phyloP scores from a whole-genome alignment of 1,284 basidiomycete genomes.

The Fomitopsis betulina region DNA sequence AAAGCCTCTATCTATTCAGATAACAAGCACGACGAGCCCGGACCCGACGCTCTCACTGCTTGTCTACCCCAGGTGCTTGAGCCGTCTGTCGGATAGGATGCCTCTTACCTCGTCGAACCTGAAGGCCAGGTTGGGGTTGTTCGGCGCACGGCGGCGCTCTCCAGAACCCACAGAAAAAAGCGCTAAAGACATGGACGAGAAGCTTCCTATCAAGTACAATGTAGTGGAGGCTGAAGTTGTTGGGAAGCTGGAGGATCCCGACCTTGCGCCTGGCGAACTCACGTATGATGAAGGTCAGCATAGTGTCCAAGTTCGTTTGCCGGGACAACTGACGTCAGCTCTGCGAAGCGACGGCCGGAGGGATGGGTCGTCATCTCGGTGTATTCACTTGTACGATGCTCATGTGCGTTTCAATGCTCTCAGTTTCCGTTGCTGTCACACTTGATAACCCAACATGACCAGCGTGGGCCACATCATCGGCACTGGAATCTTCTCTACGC shows the following conservation, averaged over 20 bases:
- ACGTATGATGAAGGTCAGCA: conserved; percentile 19
- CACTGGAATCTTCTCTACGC: conserved; percentile 62
- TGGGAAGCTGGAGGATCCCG: neutral
- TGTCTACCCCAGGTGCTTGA: neutral
- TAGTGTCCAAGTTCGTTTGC: neutral
- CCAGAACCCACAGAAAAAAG: neutral
- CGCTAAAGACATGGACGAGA: conserved; percentile 1
- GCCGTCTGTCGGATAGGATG: neutral
- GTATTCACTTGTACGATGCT: conserved; percentile 28
- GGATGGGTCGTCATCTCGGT: conserved; percentile 27
- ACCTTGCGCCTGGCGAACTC: conserved; percentile 15
- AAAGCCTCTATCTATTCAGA: neutral
- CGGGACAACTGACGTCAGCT: neutral
- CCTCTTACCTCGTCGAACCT: conserved; percentile 2
- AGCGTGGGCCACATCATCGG: conserved; percentile 54
- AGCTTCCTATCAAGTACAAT: neutral
- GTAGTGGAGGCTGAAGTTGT: neutral
- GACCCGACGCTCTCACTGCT: neutral
- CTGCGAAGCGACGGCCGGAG: conserved; percentile 24
- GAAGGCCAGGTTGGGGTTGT: neutral
- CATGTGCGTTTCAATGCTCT: conserved; percentile 16
- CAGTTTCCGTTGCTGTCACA: neutral
- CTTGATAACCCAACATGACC: neutral
- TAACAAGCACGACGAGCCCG: neutral
- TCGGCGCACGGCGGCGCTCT: neutral